Base-by-base conservation (phyloP, 2,329 filamentous ascomycete species). In the Catunica adiposa region DNA sequence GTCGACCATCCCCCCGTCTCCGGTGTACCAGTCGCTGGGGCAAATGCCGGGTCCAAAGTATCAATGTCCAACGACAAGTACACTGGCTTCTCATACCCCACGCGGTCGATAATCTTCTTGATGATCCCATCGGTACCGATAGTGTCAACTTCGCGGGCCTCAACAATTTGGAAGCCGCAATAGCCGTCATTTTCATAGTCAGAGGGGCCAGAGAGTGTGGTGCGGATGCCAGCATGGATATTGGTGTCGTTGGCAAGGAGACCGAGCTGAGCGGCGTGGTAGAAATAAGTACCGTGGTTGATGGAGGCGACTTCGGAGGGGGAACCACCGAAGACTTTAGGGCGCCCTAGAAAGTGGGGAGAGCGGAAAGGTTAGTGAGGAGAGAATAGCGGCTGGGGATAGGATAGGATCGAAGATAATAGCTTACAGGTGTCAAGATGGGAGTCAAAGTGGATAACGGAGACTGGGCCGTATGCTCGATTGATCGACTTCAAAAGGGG, bases 201-300 rank as follows among this genome's bases (percentile, higher is more conserved):
- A 17, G 79, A 84, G 0, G 83, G 81, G 0, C 86, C 86, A 58
- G 79, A 84, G 17, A 92, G 73, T 2, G 86, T 92, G 0, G 87
- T 92, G 56, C 87, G 80, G 66, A 94, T 92, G 40, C 87, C 87
- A 15, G 86, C 87, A 66, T 94, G 87, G 68, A 94, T 89, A 69
- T 89, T 90, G 61, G 79, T 84, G 71, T 92, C 84, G 64, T 92
- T 94, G 60, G 75, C 75, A 20, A 94, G 73, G 15, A 92, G 73
- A 2, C 87, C 87, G 66, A 92, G 86, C 68, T 82, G 78, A 0
- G 83, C 70, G 0, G 86, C 87, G 65, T 90, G 85, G 70, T 83
- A 92, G 70, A 94, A 94, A 71, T 92, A 92, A 1, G 86, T 92
- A 44, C 87, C 87, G 69, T 92, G 86, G 70, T 92, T 94, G 70